Conservation (phyloP, 2,329 filamentous ascomycete species). For the Akanthomyces dipterigenus region DNA sequence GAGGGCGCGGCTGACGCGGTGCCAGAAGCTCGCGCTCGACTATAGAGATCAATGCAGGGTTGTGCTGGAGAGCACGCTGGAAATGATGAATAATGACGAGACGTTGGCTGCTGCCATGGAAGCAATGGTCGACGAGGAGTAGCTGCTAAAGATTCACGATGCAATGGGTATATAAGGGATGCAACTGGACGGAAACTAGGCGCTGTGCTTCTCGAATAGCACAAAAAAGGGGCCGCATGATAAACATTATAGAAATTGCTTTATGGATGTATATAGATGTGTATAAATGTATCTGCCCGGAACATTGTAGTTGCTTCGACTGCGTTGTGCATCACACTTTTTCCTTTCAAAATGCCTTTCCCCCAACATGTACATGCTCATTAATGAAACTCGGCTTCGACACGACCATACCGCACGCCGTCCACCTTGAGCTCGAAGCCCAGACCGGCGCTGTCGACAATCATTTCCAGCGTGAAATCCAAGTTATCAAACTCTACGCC, state of each 20-base stretch:
- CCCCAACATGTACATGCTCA: neutral
- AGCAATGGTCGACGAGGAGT: constrained; percentile 11
- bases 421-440: constrained; percentile 76
- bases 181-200: neutral
- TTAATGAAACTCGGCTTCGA: constrained; percentile 71
- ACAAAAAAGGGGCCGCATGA: neutral
- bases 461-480: constrained; percentile 78
- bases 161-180: neutral
- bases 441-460: constrained; percentile 68
- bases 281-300: neutral
- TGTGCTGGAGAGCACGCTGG: constrained; percentile 41
- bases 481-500: constrained; percentile 78
- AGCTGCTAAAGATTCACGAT: neutral
- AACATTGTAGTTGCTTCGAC: neutral
- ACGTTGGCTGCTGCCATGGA: constrained; percentile 18
- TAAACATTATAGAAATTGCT: neutral
- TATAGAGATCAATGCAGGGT: constrained; percentile 43
- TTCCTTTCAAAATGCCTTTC: neutral
- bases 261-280: neutral
- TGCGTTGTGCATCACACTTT: neutral
- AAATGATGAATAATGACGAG: constrained; percentile 28
- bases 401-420: constrained; percentile 67
- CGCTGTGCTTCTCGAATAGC: neutral
- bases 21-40: constrained; percentile 41
- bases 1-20: constrained; percentile 30